Evolutionary conservation across 331 rosid species (phyloP).

Genomic region (Spiraea crenata): DNA sequence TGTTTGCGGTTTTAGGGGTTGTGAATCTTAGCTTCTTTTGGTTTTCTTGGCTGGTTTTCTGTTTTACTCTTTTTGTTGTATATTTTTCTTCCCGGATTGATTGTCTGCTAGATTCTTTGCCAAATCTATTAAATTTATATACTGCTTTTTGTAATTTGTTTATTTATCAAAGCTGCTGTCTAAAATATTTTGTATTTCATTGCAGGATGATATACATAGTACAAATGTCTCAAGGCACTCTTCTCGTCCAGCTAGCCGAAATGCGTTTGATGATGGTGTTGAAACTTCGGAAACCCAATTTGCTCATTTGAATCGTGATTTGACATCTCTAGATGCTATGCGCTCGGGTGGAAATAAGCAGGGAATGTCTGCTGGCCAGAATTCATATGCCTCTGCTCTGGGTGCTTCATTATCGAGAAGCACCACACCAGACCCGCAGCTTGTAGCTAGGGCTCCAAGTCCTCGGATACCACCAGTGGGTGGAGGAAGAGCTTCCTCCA

Average conservation of each 20-base stretch:
- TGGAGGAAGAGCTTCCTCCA: constrained; percentile 37
- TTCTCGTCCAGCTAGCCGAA: constrained; percentile 48
- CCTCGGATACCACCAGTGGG: constrained; percentile 48
- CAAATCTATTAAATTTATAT: not conserved
- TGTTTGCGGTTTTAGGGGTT: not conserved
- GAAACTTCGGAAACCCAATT: constrained; percentile 42
- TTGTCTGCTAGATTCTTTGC: not conserved
- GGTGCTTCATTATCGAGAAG: constrained; percentile 50
- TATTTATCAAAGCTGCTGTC: not conserved
- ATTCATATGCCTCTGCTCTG: constrained; percentile 49
- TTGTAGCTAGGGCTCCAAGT: constrained; percentile 47
- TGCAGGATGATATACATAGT: constrained; percentile 43
- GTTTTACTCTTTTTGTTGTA: not conserved
- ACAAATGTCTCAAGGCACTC: constrained; percentile 41
- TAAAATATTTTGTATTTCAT: constrained; percentile 5
- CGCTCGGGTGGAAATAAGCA: constrained; percentile 37
- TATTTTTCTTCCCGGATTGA: not conserved
- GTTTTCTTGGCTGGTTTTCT: not conserved
- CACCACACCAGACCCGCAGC: constrained; percentile 50
- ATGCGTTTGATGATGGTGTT: constrained; percentile 44
- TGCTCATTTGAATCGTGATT: constrained; percentile 41
- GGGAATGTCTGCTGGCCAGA: constrained; percentile 34
- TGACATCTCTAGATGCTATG: constrained; percentile 26
- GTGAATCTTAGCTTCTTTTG: not conserved
- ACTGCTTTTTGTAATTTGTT: not conserved